A percentile compares a stretch with the other conserved stretches of the same genome.
phyloP scores from a whole-genome alignment of 75 land plant genomes.

The Pseudotsuga menziesii region DNA sequence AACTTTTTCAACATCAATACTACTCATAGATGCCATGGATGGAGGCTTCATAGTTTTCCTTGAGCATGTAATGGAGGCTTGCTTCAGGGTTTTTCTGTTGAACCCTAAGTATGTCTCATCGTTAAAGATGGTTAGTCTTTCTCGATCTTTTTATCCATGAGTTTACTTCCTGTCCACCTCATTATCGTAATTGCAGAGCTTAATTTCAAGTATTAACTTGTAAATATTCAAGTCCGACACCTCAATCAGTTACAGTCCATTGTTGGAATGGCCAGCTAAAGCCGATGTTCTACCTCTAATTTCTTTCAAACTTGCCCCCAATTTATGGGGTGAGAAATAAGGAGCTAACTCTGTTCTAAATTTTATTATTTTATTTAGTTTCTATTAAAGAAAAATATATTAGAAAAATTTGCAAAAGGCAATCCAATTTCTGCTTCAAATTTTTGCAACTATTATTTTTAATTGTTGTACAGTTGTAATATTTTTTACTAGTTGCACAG shows the following conservation, averaged over 20 bases:
- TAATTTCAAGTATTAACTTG: not conserved
- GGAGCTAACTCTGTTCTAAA: not conserved
- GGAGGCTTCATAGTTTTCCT: not conserved
- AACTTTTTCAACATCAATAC: not conserved
- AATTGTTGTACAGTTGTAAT: no score
- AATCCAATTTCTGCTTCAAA: no score
- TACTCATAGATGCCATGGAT: not conserved
- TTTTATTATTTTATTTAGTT: no score
- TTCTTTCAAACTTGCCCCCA: not conserved
- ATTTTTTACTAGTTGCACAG: no score
- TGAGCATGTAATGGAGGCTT: not conserved
- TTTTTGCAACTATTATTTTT: no score
- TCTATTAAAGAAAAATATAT: no score
- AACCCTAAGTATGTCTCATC: not conserved
- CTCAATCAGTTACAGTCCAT: not conserved
- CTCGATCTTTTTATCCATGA: not conserved
- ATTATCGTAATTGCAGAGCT: not conserved
- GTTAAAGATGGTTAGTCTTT: conserved; percentile 7
- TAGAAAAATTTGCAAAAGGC: no score
- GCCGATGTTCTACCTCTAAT: not conserved
- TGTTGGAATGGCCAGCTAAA: not conserved
- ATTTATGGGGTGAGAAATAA: not conserved
- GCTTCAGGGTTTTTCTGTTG: not conserved
- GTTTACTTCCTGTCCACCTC: not conserved
- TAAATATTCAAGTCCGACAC: not conserved